A percentile compares a stretch with the other conserved stretches of the same genome.
These are phyloP conservation scores for Climacium dendroides DNA, from an alignment of 225 moss, liverwort and hornwort species.

Conservation along the genomic window DNA sequence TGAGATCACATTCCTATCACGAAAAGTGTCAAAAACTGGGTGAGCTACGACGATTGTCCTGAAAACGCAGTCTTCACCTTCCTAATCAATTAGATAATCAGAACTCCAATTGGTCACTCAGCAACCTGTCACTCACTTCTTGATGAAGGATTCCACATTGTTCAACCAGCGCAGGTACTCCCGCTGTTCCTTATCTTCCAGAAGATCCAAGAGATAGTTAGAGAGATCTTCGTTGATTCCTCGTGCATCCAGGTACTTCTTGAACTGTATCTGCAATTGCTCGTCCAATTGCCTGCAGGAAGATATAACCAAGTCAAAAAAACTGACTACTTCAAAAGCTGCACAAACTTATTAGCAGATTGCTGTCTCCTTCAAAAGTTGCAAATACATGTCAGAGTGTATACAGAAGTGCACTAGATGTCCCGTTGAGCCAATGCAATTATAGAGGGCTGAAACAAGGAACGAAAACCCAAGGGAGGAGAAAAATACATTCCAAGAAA, in stretches of 20 bases:
- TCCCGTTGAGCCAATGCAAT: background rate
- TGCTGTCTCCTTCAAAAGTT: background rate
- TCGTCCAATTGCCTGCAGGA: conserved; percentile 36
- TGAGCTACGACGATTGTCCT: background rate
- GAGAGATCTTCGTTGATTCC: conserved; percentile 38
- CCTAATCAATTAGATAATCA: background rate
- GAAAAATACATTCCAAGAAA: background rate
- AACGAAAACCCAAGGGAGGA: too few relatives aligned
- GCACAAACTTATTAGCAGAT: background rate
- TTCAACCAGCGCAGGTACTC: conserved; percentile 42
- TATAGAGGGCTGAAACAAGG: background rate
- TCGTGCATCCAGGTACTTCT: conserved; percentile 29
- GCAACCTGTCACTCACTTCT: conserved; percentile 6
- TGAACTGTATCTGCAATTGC: conserved; percentile 41
- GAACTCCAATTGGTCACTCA: background rate
- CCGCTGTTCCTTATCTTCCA: conserved; percentile 52
- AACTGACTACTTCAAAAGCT: background rate
- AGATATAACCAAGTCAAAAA: background rate
- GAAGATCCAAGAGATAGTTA: conserved; percentile 40
- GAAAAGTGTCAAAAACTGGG: background rate
- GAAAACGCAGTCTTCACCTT: background rate
- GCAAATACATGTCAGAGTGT: too few relatives aligned
- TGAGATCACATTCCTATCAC: background rate
- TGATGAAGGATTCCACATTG: conserved; percentile 29
- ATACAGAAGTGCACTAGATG: background rate